phyloP scores from a whole-genome alignment of 2,329 filamentous ascomycete species.

The Malbranchea zuffiana region DNA sequence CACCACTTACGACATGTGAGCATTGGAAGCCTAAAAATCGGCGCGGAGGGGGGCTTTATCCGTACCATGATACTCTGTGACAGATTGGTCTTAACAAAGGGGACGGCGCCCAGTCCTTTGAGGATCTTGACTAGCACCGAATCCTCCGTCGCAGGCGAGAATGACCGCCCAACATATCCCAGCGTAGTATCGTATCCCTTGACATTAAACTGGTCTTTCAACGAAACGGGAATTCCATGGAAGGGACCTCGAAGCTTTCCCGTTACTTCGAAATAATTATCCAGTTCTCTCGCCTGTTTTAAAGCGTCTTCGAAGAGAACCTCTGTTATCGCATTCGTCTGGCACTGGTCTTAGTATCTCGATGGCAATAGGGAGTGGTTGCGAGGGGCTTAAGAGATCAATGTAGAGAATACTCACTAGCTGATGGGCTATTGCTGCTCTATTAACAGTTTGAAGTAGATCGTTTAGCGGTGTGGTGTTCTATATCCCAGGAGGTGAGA shows the following conservation, averaged over 20 bases:
- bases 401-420: constrained; percentile 23
- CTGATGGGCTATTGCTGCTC: constrained; percentile 22
- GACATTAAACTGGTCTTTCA: constrained; percentile 21
- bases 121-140: constrained; percentile 12
- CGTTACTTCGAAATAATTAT: constrained; percentile 31
- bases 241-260: constrained; percentile 24
- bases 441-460: constrained; percentile 27
- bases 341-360: neutral
- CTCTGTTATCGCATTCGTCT: constrained; percentile 20
- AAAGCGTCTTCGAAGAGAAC: constrained; percentile 20
- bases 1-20: constrained; percentile 33
- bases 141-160: constrained; percentile 8
- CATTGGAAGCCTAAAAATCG: neutral
- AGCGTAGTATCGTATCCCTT: constrained; percentile 12
- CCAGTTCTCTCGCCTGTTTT: constrained; percentile 17
- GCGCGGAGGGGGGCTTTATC: neutral
- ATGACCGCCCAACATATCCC: constrained; percentile 14
- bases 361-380: no score
- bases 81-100: constrained; percentile 49
- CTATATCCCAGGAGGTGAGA: no score
- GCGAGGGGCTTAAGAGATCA: no score
- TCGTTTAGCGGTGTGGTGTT: no score
- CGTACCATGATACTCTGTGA: constrained; percentile 52
- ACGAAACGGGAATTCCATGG: constrained; percentile 21
- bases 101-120: constrained; percentile 37